Percentiles rank a stretch among this genome's conserved stretches.
Evolutionary conservation across 2,329 filamentous ascomycete genomes (phyloP).

Genomic region (Shiraia bambusicola): DNA sequence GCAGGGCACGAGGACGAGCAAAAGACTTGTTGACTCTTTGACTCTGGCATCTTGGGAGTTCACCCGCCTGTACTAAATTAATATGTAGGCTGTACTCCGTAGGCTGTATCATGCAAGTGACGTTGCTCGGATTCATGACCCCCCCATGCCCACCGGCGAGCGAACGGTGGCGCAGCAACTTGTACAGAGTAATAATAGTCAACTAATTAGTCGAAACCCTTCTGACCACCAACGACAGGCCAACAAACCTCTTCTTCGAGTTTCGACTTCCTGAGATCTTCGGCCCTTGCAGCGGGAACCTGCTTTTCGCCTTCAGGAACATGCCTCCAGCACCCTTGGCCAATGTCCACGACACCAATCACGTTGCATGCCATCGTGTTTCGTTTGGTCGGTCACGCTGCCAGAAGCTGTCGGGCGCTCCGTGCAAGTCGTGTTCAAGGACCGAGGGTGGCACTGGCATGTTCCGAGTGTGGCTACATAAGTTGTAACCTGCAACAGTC

Average conservation of each 20-base stretch:
- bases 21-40: constrained; percentile 11
- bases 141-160: constrained; percentile 3
- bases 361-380: constrained; percentile 2
- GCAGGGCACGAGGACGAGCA: constrained; percentile 11
- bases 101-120: constrained; percentile 2
- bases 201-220: too few relatives aligned
- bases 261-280: constrained; percentile 22
- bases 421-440: constrained; percentile 17
- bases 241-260: constrained; percentile 4
- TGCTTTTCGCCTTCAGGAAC: constrained; percentile 32
- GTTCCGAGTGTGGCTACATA: too few relatives aligned
- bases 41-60: constrained; percentile 11
- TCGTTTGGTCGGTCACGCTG: constrained; percentile 19
- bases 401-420: constrained; percentile 19
- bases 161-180: constrained; percentile 14
- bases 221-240: constrained; percentile 14
- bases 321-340: constrained; percentile 7
- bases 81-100: too few relatives aligned
- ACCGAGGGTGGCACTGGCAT: too few relatives aligned
- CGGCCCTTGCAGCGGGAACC: constrained; percentile 36
- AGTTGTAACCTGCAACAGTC: too few relatives aligned
- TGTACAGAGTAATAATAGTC: too few relatives aligned
- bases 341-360: constrained; percentile 18
- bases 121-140: neutral
- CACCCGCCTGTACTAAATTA: constrained; percentile 5